Evolutionary conservation across 176 grass and related monocot genomes (phyloP), one percentile per base, ranked within the genome.

Genomic region (Lolium perenne): DNA sequence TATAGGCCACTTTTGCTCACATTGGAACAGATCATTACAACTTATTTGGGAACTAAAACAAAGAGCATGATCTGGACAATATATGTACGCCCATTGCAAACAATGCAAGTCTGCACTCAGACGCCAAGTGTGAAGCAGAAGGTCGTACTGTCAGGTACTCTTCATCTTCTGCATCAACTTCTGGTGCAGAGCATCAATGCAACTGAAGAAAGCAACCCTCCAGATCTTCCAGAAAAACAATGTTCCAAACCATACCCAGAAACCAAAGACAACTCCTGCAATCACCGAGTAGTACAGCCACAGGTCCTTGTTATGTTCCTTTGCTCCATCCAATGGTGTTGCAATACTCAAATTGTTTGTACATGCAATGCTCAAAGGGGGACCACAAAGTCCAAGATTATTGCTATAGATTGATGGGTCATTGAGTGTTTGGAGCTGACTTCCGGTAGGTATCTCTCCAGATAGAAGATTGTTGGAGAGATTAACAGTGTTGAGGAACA

Each of bases 221-320:
- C 8, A 2, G 4, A 51, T 9, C 22, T 13, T 58, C 1, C 9
- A 82, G 2, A 68, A 2, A n/a, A 87, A 48, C 12, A 87, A 18
- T 82, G 47, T 13, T 29, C 79, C 48, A 35, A 87, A 87, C 71
- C 79, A 82, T 32, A 82, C 1, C 86, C 79, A 82, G 7, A 83
- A 83, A 45, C 71, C 79, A 60, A 83, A 68, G 18, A 69, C 38
- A 35, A 12, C 4, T 58, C 86, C 80, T 9, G 85, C 72, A 23
- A 7, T 88, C 2, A 59, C 50, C 0, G 7, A 59, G 17, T 38
- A 83, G 62, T 51, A 88, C 0, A 88, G 3, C 80, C 51, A 78
- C 1, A 83, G 0, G 0, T 59, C 50, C 7, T 71, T 22, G 22
- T 8, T 0, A 55, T 16, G 51, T 55, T 55, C 51, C 14, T 55